These are phyloP conservation scores for Psilocybe tampanensis DNA, from an alignment of 768 basidiomycete genomes.

Conservation along the genomic window DNA sequence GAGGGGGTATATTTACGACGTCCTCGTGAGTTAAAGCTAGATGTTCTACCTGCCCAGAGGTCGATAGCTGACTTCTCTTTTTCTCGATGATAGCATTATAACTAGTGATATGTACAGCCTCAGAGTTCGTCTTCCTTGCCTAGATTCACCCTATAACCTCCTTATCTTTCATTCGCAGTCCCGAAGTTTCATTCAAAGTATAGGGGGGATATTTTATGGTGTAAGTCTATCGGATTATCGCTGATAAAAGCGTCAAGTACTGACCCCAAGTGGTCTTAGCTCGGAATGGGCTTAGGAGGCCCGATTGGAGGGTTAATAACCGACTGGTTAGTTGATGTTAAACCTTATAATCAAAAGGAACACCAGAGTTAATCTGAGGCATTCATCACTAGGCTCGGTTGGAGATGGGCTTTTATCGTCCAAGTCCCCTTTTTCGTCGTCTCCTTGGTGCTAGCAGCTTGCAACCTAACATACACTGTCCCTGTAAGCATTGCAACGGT, in stretches of 20 bases:
- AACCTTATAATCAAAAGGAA: background rate
- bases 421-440: slow-evolving; percentile 70
- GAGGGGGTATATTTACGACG: slow-evolving; percentile 75
- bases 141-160: background rate
- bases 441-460: slow-evolving; percentile 58
- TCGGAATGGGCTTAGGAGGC: slow-evolving; percentile 80
- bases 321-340: slow-evolving; percentile 51
- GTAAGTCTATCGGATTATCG: slow-evolving; percentile 38
- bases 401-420: slow-evolving; percentile 81
- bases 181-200: slow-evolving; percentile 72
- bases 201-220: slow-evolving; percentile 73
- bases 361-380: background rate
- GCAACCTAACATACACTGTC: slow-evolving; percentile 67
- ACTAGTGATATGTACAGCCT: slow-evolving; percentile 82
- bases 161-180: slow-evolving; percentile 39
- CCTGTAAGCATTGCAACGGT: slow-evolving; percentile 24
- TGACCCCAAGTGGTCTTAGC: slow-evolving; percentile 35
- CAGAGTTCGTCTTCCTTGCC: slow-evolving; percentile 47
- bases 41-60: background rate
- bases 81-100: slow-evolving; percentile 51
- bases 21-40: slow-evolving; percentile 57
- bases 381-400: slow-evolving; percentile 56
- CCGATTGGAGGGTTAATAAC: slow-evolving; percentile 72
- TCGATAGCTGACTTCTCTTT: background rate
- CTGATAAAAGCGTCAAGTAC: background rate